Conservation (phyloP, 2,329 filamentous ascomycete genomes). For the Penicillium griseofulvum region DNA sequence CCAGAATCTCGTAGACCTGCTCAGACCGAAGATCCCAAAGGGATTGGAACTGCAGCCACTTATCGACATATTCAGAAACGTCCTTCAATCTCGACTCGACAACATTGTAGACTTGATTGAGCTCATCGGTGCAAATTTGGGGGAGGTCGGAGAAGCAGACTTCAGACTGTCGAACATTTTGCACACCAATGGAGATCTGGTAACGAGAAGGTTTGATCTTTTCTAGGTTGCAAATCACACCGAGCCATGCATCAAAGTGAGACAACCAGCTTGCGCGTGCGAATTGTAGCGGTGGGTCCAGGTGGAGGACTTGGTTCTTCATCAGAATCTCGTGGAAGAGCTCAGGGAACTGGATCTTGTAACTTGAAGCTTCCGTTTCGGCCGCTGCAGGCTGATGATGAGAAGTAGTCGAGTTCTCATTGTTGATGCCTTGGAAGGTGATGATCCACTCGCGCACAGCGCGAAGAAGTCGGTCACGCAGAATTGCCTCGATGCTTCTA, state of each 20-base stretch:
- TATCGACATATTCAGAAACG: constrained; percentile 84
- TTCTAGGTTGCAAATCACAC: constrained; percentile 83
- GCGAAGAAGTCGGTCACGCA: constrained; percentile 77
- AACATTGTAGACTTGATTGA: constrained; percentile 76
- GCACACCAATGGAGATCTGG: constrained; percentile 70
- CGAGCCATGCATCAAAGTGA: constrained; percentile 91
- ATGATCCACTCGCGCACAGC: constrained; percentile 85
- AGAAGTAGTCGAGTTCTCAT: constrained; percentile 26
- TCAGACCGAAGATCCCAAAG: constrained; percentile 97
- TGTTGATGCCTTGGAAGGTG: constrained; percentile 66
- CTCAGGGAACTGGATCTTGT: constrained; percentile 43
- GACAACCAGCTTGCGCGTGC: constrained; percentile 91
- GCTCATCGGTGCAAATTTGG: constrained; percentile 72
- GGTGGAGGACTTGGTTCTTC: constrained; percentile 95
- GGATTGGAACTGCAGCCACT: constrained; percentile 98
- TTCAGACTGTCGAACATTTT: constrained; percentile 39
- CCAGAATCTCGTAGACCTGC: constrained; percentile 87
- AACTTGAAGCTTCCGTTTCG: constrained; percentile 31
- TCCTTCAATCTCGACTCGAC: constrained; percentile 79
- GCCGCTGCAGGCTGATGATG: constrained; percentile 19
- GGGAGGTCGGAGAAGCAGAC: constrained; percentile 79
- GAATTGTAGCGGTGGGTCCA: constrained; percentile 89
- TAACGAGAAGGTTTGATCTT: constrained; percentile 95
- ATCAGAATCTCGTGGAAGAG: constrained; percentile 92
- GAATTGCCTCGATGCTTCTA: constrained; percentile 72